These are phyloP conservation scores for Botrytis galanthina DNA, from an alignment of 2,329 filamentous ascomycete species.

Conservation along the genomic window DNA sequence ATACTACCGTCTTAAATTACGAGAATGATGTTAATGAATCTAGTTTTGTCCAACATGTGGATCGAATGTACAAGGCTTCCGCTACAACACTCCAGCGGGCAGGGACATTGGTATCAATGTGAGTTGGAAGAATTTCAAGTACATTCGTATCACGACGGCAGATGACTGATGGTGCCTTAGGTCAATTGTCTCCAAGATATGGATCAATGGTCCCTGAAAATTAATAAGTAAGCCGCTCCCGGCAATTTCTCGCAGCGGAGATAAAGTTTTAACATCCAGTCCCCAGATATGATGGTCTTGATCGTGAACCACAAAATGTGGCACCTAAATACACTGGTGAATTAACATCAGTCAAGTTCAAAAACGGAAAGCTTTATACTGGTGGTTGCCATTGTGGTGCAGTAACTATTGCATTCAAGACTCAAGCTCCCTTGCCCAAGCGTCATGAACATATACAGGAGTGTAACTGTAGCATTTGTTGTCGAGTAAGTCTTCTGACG, in stretches of 20 bases:
- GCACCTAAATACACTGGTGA: constrained; percentile 21
- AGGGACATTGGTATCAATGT: constrained; percentile 46
- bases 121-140: constrained; percentile 21
- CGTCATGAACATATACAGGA: constrained; percentile 21
- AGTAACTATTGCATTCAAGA: constrained; percentile 29
- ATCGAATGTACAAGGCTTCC: constrained; percentile 42
- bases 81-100: constrained; percentile 35
- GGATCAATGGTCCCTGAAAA: constrained; percentile 25
- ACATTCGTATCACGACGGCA: not conserved
- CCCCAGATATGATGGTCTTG: constrained; percentile 26
- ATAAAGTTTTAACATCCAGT: not conserved
- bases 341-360: constrained; percentile 22
- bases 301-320: constrained; percentile 24
- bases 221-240: constrained; percentile 19
- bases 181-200: constrained; percentile 26
- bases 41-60: constrained; percentile 55
- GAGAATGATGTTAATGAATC: not conserved
- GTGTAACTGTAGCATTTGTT: constrained; percentile 31
- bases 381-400: constrained; percentile 34
- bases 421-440: constrained; percentile 9
- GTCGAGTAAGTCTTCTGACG: constrained; percentile 21
- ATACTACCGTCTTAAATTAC: not conserved
- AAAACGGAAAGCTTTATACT: constrained; percentile 28
- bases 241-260: too few relatives aligned
- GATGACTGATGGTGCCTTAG: constrained; percentile 17